These are phyloP conservation scores for Pharus latifolius DNA, from an alignment of 176 grass and related monocot genomes.

Conservation along the genomic window DNA sequence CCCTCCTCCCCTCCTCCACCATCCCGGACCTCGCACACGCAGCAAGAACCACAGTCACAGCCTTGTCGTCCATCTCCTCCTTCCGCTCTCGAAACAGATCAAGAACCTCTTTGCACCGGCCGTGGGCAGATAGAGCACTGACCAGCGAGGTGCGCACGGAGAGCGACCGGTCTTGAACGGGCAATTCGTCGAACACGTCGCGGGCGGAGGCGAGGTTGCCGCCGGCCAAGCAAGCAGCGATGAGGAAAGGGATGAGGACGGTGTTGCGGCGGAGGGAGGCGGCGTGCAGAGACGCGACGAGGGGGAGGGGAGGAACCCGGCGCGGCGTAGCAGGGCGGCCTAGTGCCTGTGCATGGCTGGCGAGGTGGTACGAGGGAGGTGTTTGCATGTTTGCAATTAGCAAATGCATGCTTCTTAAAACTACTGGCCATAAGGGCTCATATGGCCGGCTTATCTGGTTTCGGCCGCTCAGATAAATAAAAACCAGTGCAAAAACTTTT, in stretches of 20 bases:
- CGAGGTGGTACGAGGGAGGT: neutral
- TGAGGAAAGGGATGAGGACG: neutral
- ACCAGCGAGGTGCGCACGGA: constrained; percentile 5
- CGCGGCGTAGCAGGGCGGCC: neutral
- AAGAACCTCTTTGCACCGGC: neutral
- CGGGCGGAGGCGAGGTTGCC: constrained; percentile 13
- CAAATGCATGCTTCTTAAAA: no score
- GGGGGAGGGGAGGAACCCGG: neutral
- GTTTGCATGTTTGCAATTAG: no score
- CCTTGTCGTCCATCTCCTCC: neutral
- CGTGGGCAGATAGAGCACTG: neutral
- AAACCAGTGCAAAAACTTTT: no score
- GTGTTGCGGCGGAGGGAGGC: neutral
- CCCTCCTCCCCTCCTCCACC: neutral
- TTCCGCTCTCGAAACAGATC: neutral
- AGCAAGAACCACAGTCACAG: neutral
- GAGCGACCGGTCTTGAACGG: neutral
- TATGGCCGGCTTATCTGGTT: no score
- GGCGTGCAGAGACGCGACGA: neutral
- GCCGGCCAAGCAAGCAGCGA: neutral
- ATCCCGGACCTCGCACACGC: neutral
- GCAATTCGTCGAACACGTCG: constrained; percentile 7
- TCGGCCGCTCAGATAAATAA: no score
- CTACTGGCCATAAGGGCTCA: no score
- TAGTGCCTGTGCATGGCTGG: neutral